Percentiles rank a stretch among this genome's conserved stretches.
These are phyloP conservation scores for Yarrowia sp. DNA, from an alignment of 805 yeast genomes.

Conservation along the genomic window DNA sequence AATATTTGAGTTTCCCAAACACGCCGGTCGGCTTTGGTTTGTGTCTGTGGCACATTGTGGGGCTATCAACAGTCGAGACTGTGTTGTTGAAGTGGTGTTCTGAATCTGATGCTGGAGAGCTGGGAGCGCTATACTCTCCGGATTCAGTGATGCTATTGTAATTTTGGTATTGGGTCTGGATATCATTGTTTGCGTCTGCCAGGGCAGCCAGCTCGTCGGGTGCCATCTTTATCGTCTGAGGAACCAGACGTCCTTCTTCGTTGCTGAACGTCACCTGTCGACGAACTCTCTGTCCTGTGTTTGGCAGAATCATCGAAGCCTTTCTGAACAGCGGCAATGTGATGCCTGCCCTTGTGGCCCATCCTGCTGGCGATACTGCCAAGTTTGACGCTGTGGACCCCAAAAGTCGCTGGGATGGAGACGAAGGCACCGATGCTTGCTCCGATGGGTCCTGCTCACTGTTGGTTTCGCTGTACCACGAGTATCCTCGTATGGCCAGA, in stretches of 20 bases:
- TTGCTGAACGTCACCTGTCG: slow-evolving; percentile 31
- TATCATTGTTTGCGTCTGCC: not conserved
- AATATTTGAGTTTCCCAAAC: not conserved
- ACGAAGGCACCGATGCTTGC: slow-evolving; percentile 13
- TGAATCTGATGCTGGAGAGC: not conserved
- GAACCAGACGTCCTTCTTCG: slow-evolving; percentile 14
- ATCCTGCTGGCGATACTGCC: slow-evolving; percentile 16
- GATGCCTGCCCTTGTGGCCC: slow-evolving; percentile 28
- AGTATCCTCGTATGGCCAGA: slow-evolving; percentile 22
- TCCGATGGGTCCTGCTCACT: slow-evolving; percentile 26
- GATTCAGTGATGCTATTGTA: slow-evolving; percentile 13
- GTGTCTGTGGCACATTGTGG: slow-evolving; percentile 4
- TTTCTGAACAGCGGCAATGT: slow-evolving; percentile 42
- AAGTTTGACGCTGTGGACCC: not conserved
- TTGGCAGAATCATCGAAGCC: slow-evolving; percentile 55
- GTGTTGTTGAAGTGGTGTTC: not conserved
- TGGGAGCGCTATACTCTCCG: not conserved
- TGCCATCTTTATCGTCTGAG: slow-evolving; percentile 1
- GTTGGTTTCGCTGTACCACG: slow-evolving; percentile 30
- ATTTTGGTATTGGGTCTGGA: not conserved
- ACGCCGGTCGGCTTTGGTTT: not conserved
- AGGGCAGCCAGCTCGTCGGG: slow-evolving; percentile 21
- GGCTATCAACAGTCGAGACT: not conserved
- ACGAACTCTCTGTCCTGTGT: slow-evolving; percentile 51
- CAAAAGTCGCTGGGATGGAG: slow-evolving; percentile 30